phyloP scores from a whole-genome alignment of 306 rosid genomes.

The Cercis canadensis region DNA sequence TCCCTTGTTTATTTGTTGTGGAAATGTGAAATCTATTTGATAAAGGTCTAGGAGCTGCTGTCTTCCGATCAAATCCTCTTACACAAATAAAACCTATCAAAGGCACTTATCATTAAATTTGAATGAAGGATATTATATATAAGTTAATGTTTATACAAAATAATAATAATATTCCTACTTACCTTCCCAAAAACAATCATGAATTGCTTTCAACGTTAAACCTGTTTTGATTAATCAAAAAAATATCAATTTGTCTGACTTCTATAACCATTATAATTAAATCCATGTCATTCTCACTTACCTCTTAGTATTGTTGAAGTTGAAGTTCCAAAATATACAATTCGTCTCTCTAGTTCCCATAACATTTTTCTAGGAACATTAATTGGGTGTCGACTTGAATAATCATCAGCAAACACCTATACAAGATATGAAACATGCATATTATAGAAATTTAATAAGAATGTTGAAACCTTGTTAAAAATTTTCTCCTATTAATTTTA shows the following conservation, averaged over 20 bases:
- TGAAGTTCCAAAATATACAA: slow-evolving; percentile 59
- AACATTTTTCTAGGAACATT: slow-evolving; percentile 54
- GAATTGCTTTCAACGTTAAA: slow-evolving; percentile 6
- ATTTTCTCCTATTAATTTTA: slow-evolving; percentile 19
- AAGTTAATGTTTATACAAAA: neutral
- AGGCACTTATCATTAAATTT: neutral
- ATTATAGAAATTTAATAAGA: neutral
- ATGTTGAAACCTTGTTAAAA: neutral
- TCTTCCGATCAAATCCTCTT: slow-evolving; percentile 53
- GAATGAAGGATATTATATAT: neutral
- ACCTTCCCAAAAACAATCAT: slow-evolving; percentile 49
- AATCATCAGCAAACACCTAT: slow-evolving; percentile 67
- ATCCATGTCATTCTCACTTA: slow-evolving; percentile 8
- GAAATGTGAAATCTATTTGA: slow-evolving; percentile 38
- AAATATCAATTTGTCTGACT: neutral
- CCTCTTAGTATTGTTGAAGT: slow-evolving; percentile 54
- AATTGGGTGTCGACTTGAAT: slow-evolving; percentile 60
- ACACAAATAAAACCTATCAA: slow-evolving; percentile 59
- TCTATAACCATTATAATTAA: neutral
- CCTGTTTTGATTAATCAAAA: slow-evolving; percentile 38
- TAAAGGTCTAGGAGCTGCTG: slow-evolving; percentile 44
- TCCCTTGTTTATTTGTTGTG: slow-evolving; percentile 30
- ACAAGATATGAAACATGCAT: neutral
- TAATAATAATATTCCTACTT: slow-evolving; percentile 3
- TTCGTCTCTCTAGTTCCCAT: slow-evolving; percentile 42